A percentile compares a stretch with the other conserved stretches of the same genome.
These are phyloP conservation scores for Aspergillus olivimuriae DNA, from an alignment of 495 filamentous ascomycete genomes.

Conservation along the genomic window DNA sequence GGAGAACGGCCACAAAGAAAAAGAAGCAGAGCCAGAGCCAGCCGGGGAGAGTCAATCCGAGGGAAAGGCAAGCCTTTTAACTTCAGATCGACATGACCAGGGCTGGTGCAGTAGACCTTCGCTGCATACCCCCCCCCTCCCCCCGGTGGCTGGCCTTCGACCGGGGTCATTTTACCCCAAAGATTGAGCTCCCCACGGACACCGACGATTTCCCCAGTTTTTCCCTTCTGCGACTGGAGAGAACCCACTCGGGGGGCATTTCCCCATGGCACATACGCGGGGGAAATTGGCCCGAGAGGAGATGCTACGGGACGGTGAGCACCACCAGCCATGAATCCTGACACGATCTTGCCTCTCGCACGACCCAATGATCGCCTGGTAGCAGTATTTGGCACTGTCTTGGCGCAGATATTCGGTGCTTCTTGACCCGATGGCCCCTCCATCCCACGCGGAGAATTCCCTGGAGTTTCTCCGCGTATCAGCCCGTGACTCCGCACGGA, in stretches of 20 bases:
- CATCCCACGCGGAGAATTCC: constrained; percentile 1
- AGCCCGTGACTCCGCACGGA: constrained; percentile 1
- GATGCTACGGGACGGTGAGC: too few species aligned
- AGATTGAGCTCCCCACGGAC: too few species aligned
- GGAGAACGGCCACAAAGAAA: not conserved
- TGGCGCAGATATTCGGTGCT: not conserved
- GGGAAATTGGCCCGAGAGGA: too few species aligned
- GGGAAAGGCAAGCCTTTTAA: not conserved
- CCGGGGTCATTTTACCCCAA: not conserved
- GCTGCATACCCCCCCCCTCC: too few species aligned
- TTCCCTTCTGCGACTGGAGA: too few species aligned
- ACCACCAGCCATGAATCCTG: too few species aligned
- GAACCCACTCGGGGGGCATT: too few species aligned
- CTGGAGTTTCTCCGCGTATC: constrained; percentile 6
- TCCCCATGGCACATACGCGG: too few species aligned
- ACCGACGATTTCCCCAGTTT: not conserved
- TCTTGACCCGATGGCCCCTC: not conserved
- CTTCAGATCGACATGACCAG: too few species aligned
- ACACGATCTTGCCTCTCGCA: not conserved
- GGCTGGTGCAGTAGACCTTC: too few species aligned
- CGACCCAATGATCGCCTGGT: not conserved
- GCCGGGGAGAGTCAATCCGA: not conserved
- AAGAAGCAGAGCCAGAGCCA: not conserved
- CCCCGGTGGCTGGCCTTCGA: not conserved
- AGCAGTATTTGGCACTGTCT: not conserved